phyloP scores from a whole-genome alignment of 164 flowering plant species.

The Magnolia officinalis region DNA sequence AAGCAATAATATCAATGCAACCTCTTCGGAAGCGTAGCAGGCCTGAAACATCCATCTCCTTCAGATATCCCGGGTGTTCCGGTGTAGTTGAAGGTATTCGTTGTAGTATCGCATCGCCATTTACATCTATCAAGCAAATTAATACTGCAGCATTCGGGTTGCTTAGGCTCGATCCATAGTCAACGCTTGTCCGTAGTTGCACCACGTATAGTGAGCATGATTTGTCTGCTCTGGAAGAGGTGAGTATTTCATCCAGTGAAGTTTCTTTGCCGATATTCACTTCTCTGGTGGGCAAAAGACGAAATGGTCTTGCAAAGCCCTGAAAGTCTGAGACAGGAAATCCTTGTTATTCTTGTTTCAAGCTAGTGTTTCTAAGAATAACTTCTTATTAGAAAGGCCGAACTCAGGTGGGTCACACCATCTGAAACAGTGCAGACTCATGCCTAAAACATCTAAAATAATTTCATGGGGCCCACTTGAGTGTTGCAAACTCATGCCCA shows the following conservation, averaged over 20 bases:
- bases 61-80: slow-evolving; percentile 12
- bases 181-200: slow-evolving; percentile 52
- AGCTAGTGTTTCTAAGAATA: slow-evolving; percentile 1
- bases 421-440: too few species aligned
- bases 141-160: slow-evolving; percentile 60
- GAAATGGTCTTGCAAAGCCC: slow-evolving; percentile 60
- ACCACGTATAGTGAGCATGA: slow-evolving; percentile 44
- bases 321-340: slow-evolving; percentile 54
- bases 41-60: slow-evolving; percentile 23
- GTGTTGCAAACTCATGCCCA: too few species aligned
- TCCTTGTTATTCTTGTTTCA: not conserved
- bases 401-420: too few species aligned
- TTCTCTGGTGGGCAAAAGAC: slow-evolving; percentile 60
- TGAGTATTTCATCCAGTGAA: slow-evolving; percentile 24
- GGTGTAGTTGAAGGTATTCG: slow-evolving; percentile 44
- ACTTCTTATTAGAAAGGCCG: not conserved
- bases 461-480: too few species aligned
- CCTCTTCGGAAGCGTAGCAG: slow-evolving; percentile 58
- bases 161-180: slow-evolving; percentile 57
- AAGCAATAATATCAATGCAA: slow-evolving; percentile 59
- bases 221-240: slow-evolving; percentile 18
- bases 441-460: too few species aligned
- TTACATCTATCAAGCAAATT: slow-evolving; percentile 67
- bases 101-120: slow-evolving; percentile 67
- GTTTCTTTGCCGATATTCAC: slow-evolving; percentile 30